Conservation (phyloP, 345 rosid species). For the Camelina hispida region DNA sequence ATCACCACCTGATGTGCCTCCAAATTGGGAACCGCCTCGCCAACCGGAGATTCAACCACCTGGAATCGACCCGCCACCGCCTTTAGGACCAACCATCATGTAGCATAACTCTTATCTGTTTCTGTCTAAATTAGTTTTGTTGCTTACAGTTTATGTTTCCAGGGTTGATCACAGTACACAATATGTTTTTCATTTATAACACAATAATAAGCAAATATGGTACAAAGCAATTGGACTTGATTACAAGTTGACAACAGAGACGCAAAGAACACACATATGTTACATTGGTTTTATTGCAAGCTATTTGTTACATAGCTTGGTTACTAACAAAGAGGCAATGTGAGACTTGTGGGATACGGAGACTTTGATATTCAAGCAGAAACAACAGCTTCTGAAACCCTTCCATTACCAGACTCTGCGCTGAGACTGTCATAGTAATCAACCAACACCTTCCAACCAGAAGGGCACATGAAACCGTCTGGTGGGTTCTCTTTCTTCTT, state of each 20-base stretch:
- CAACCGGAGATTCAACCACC: constrained; percentile 34
- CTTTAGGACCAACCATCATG: constrained; percentile 32
- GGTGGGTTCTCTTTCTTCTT: constrained; percentile 94
- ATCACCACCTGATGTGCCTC: constrained; percentile 38
- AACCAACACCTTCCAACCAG: constrained; percentile 91
- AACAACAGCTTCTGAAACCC: constrained; percentile 61
- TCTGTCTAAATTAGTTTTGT: not conserved
- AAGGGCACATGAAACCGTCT: constrained; percentile 96
- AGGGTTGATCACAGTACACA: constrained; percentile 11
- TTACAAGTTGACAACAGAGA: not conserved
- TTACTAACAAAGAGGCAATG: not conserved
- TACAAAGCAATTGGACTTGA: constrained; percentile 28
- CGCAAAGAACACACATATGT: constrained; percentile 21
- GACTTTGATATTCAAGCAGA: constrained; percentile 48
- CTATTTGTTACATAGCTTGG: not conserved
- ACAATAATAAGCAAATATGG: constrained; percentile 17
- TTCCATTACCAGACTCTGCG: constrained; percentile 51
- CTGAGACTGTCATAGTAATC: constrained; percentile 78
- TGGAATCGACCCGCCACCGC: constrained; percentile 28
- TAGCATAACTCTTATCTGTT: not conserved
- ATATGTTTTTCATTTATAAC: not conserved
- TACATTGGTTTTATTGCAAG: constrained; percentile 36
- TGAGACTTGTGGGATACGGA: constrained; percentile 16
- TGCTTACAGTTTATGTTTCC: constrained; percentile 12
- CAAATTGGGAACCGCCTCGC: constrained; percentile 38